phyloP scores from a whole-genome alignment of 129 eudicot species.

The Saussurea involucrata region DNA sequence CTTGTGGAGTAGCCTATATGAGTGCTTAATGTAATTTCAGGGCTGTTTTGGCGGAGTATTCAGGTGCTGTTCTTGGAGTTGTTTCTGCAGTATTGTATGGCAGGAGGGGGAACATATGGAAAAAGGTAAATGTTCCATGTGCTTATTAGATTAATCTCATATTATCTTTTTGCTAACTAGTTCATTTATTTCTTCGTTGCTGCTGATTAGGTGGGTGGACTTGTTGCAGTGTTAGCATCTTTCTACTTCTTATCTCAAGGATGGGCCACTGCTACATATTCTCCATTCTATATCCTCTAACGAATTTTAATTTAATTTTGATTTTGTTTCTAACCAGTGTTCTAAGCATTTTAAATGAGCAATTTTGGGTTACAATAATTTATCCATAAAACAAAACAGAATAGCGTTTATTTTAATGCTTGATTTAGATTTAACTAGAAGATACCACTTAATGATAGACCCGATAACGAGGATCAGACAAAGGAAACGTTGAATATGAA shows the following conservation, averaged over 20 bases:
- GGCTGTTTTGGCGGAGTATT: conserved; percentile 80
- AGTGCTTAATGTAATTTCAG: conserved; percentile 33
- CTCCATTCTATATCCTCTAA: conserved; percentile 85
- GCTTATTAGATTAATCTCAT: not conserved
- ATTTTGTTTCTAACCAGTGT: not conserved
- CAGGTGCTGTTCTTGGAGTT: conserved; percentile 97
- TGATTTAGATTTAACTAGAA: conserved; percentile 51
- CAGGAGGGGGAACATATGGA: conserved; percentile 71
- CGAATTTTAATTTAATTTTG: not conserved
- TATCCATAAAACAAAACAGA: not conserved
- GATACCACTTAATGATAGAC: conserved; percentile 56
- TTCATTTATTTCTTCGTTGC: not conserved
- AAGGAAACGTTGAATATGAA: conserved; percentile 53
- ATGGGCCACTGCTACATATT: conserved; percentile 80
- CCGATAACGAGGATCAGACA: conserved; percentile 40
- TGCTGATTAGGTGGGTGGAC: conserved; percentile 76
- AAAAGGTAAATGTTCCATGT: conserved; percentile 48
- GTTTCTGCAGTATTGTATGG: conserved; percentile 86
- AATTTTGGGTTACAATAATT: not conserved
- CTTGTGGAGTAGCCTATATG: not conserved
- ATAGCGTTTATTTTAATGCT: not conserved
- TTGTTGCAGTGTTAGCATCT: conserved; percentile 80
- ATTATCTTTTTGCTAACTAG: not conserved
- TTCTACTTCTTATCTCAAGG: conserved; percentile 93
- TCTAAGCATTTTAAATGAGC: not conserved